A percentile compares a stretch with the other conserved stretches of the same genome.
Conservation (phyloP, 1,139 yeast species). For the Sugiyamaella japonica region DNA sequence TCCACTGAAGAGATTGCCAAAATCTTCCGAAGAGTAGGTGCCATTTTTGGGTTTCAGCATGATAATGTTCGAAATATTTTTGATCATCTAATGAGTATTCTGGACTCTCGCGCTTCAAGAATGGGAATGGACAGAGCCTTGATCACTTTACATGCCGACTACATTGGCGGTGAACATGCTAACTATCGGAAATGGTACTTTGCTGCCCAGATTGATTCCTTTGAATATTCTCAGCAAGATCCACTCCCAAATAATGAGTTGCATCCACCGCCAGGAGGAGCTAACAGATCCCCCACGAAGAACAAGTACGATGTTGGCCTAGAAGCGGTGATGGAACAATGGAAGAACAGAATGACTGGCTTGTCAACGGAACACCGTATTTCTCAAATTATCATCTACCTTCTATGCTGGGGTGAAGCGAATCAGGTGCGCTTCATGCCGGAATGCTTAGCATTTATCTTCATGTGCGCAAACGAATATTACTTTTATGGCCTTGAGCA, state of each 20-base stretch:
- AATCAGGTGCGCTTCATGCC: slow-evolving; percentile 82
- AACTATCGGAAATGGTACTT: slow-evolving; percentile 72
- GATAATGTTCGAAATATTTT: slow-evolving; percentile 75
- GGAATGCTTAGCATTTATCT: slow-evolving; percentile 78
- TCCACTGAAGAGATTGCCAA: slow-evolving; percentile 56
- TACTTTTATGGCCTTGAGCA: slow-evolving; percentile 41
- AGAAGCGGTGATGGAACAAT: slow-evolving; percentile 47
- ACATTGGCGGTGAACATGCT: slow-evolving; percentile 68
- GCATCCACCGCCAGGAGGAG: background rate
- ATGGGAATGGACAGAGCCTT: slow-evolving; percentile 72
- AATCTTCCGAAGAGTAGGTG: slow-evolving; percentile 60
- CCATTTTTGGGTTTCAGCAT: slow-evolving; percentile 72
- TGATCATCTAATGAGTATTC: slow-evolving; percentile 71
- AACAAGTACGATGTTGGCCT: slow-evolving; percentile 13
- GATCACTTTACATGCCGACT: slow-evolving; percentile 70
- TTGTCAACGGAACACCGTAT: slow-evolving; percentile 56
- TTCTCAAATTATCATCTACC: slow-evolving; percentile 65
- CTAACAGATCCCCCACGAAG: background rate
- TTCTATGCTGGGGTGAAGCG: slow-evolving; percentile 88
- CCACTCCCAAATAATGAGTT: background rate
- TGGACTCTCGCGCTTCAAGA: slow-evolving; percentile 74
- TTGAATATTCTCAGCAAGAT: background rate
- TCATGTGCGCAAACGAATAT: slow-evolving; percentile 72
- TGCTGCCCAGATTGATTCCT: slow-evolving; percentile 59
- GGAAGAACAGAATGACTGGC: slow-evolving; percentile 62